Conservation (phyloP, 768 basidiomycete genomes). For the Panellus pusillus region DNA sequence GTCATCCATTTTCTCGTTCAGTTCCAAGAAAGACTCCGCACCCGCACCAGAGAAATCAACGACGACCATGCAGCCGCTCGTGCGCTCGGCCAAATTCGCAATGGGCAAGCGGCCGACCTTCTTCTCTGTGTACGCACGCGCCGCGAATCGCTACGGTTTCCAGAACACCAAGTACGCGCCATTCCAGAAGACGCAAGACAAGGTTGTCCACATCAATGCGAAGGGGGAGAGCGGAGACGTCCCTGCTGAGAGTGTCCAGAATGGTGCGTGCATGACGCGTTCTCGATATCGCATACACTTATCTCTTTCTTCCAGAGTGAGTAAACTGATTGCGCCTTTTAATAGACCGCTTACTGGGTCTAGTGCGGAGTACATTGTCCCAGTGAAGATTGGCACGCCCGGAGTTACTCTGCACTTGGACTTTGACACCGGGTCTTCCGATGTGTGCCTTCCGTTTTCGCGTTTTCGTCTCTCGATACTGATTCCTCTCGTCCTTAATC, state of each 20-base stretch:
- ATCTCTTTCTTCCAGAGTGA: constrained; percentile 13
- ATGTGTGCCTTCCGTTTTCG: not conserved
- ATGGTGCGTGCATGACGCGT: constrained; percentile 13
- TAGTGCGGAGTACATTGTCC: constrained; percentile 40
- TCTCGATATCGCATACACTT: not conserved
- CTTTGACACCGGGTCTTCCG: constrained; percentile 26
- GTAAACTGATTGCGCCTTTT: not conserved
- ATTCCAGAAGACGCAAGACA: constrained; percentile 20
- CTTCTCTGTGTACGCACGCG: constrained; percentile 19
- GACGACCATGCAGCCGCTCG: constrained; percentile 18
- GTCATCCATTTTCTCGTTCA: constrained; percentile 5
- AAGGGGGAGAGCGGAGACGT: constrained; percentile 24
- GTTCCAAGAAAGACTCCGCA: not conserved
- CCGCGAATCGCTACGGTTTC: constrained; percentile 22
- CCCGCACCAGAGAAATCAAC: not conserved
- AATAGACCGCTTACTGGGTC: constrained; percentile 1
- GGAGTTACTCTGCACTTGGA: constrained; percentile 37
- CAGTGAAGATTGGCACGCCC: constrained; percentile 38
- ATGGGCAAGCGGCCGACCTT: constrained; percentile 10
- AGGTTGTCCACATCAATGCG: constrained; percentile 17
- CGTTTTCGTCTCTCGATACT: not conserved
- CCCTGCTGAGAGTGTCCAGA: constrained; percentile 28
- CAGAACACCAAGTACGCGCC: constrained; percentile 18
- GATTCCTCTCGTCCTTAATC: not conserved
- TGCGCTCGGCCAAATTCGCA: constrained; percentile 11